phyloP scores from a whole-genome alignment of 306 rosid species.

The Arachis stenosperma region DNA sequence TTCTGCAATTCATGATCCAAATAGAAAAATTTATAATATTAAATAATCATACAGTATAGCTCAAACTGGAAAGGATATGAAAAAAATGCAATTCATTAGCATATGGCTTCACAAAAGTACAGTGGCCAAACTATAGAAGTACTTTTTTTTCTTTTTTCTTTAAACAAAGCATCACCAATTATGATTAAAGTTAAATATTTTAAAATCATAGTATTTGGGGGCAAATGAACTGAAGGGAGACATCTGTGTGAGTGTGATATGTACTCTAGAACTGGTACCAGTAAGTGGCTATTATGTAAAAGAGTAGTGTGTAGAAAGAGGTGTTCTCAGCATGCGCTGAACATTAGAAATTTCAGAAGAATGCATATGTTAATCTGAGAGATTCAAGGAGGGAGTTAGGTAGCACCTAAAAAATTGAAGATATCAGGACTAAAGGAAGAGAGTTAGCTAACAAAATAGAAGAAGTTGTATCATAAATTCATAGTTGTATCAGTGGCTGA shows the following conservation, averaged over 20 bases:
- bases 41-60: background rate
- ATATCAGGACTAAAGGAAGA: background rate
- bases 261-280: too few relatives aligned
- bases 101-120: background rate
- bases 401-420: background rate
- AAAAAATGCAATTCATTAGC: too few relatives aligned
- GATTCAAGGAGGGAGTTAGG: background rate
- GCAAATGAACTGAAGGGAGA: slow-evolving; percentile 12
- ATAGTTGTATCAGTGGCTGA: too few relatives aligned
- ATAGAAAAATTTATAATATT: background rate
- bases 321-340: too few relatives aligned
- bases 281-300: too few relatives aligned
- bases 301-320: too few relatives aligned
- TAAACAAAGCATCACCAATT: slow-evolving; percentile 19
- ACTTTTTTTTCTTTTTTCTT: background rate
- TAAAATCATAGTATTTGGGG: background rate
- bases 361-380: too few relatives aligned
- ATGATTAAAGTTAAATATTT: background rate
- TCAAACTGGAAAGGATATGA: too few relatives aligned
- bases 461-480: background rate
- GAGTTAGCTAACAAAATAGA: background rate
- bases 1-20: background rate
- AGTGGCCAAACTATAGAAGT: background rate
- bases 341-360: too few relatives aligned
- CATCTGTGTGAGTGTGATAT: background rate